Base-by-base conservation (phyloP, 345 rosid species). In the Citrus sp. region DNA sequence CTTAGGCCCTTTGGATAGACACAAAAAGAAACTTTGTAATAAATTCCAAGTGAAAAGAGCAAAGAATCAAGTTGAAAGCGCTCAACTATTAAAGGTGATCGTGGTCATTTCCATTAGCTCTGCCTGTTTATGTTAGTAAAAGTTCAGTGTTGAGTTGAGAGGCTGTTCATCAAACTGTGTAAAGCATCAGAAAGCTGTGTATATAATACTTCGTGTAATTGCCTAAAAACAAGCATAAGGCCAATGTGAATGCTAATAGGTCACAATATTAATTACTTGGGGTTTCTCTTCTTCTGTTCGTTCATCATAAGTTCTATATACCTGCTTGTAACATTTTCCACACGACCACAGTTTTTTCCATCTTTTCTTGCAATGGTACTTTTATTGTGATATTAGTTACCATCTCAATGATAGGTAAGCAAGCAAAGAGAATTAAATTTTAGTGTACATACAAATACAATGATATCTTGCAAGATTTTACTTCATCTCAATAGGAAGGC, bases 1-100 rank as follows among this genome's bases (percentile, higher is more conserved):
- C 79, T 88, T 13, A 88, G 80, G 80, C 85, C 87, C 46, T 67
- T 42, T 7, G 7, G 40, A 51, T 70, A 51, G 37, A 2, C 7
- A 9, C 22, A 16, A 27, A 35, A 37, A 4, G 16, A 40, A 38
- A 22, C 18, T 25, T 6, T 14, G 73, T 46, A 46, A 70, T 9
- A 22, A 67, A 37, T 65, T 27, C 37, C 73, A 24, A 42, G 73
- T 42, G 73, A 70, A 4, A 30, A 9, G 32, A 6, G 40, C 42
- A 38, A 46, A 30, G 40, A 22, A 12, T 5, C 34, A 21, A 22
- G 69, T 30, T 18, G 40, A 54, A 54, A 13, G 16, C 7, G 18
- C 14, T 38, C 54, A 25, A 27, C 3, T 24, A 13, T 46, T 46
- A 3, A 46, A 13, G 51, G 51, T 13, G 16, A 46, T 46, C 51